A percentile compares a stretch with the other conserved stretches of the same genome.
Evolutionary conservation across 2,329 filamentous ascomycete genomes (phyloP).

Genomic region (Akanthomyces lecanii): DNA sequence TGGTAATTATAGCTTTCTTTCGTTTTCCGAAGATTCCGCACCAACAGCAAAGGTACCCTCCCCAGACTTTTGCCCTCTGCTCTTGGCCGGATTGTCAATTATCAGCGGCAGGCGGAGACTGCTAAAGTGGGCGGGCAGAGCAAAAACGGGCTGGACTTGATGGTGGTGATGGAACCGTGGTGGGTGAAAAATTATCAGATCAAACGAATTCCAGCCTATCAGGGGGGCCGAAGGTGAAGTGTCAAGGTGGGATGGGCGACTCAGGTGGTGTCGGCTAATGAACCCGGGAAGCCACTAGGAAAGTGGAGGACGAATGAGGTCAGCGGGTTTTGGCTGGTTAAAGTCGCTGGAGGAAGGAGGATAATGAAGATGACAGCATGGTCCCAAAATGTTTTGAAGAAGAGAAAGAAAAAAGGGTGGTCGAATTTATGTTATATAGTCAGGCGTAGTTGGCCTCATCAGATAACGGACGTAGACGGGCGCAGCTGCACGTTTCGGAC

Average conservation of each 20-base stretch:
- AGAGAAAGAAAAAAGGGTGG: not conserved
- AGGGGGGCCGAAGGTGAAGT: not conserved
- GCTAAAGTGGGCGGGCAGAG: not conserved
- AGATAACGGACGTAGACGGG: too few relatives aligned
- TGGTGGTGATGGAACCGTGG: conserved; percentile 3
- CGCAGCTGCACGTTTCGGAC: not conserved
- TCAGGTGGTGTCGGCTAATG: not conserved
- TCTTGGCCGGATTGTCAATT: not conserved
- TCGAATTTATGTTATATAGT: not conserved
- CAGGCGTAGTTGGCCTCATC: not conserved
- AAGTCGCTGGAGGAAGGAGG: too few relatives aligned
- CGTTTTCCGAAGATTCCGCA: not conserved
- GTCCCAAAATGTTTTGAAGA: not conserved
- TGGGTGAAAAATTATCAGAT: conserved; percentile 17
- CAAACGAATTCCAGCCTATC: conserved; percentile 6
- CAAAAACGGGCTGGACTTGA: conserved; percentile 10
- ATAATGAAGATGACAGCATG: too few relatives aligned
- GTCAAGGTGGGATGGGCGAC: not conserved
- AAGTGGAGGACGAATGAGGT: not conserved
- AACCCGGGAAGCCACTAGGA: not conserved
- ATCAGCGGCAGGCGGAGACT: not conserved
- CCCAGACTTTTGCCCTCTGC: not conserved
- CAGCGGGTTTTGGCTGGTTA: not conserved
- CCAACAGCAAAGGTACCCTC: not conserved
- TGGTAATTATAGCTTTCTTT: not conserved